Percentiles rank a stretch among this genome's conserved stretches.
These are phyloP conservation scores for Penicillium oxalicum DNA, from an alignment of 2,329 filamentous ascomycete species.

Conservation along the genomic window DNA sequence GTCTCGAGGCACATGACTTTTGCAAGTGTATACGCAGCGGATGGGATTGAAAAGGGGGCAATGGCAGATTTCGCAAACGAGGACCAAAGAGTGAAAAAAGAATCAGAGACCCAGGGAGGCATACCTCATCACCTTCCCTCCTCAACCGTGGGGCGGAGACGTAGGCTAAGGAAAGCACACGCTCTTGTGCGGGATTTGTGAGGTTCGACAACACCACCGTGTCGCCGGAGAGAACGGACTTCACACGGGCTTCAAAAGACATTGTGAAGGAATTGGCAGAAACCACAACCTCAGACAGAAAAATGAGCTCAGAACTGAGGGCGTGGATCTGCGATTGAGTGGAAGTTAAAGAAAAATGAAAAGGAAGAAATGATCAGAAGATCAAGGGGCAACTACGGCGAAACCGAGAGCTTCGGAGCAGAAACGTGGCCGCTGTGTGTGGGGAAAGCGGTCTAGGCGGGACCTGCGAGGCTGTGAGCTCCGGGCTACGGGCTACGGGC, in stretches of 20 bases:
- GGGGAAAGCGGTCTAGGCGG: conserved; percentile 27
- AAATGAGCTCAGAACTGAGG: conserved; percentile 7
- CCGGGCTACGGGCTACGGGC: neutral
- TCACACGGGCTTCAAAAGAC: conserved; percentile 64
- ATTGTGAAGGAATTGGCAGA: conserved; percentile 22
- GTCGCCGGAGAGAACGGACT: conserved; percentile 90
- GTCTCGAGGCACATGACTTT: neutral
- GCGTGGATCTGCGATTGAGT: neutral
- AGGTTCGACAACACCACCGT: conserved; percentile 78
- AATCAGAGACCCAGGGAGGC: conserved; percentile 10
- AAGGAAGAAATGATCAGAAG: conserved; percentile 6
- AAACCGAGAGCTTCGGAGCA: conserved; percentile 18
- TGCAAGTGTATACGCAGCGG: neutral
- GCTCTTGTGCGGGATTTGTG: conserved; percentile 75
- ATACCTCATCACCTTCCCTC: conserved; percentile 79
- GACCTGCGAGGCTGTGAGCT: neutral
- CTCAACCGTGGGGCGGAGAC: conserved; percentile 80
- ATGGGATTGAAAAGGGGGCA: neutral
- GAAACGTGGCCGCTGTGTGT: conserved; percentile 30
- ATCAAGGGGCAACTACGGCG: conserved; percentile 8
- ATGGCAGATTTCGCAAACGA: neutral
- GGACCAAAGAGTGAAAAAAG: no score
- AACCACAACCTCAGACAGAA: conserved; percentile 11
- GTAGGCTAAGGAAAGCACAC: conserved; percentile 83
- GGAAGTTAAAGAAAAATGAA: conserved; percentile 3